phyloP scores from a whole-genome alignment of 345 rosid species.

The Nasturtium officinale region DNA sequence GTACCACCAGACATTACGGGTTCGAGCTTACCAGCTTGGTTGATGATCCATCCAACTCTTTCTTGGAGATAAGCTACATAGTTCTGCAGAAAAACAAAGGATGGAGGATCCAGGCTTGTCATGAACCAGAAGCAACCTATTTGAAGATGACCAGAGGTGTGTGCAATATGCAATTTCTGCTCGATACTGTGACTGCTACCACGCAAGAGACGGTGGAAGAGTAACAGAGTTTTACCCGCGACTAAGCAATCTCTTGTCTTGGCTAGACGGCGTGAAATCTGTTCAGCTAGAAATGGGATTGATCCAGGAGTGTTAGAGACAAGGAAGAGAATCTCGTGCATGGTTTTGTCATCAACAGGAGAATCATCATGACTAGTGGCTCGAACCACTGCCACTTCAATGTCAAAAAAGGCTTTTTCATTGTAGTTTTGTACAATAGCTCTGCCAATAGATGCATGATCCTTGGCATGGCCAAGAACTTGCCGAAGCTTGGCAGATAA shows the following conservation, averaged over 20 bases:
- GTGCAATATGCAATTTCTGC: constrained; percentile 60
- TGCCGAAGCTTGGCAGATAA: constrained; percentile 57
- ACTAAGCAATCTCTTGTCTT: constrained; percentile 71
- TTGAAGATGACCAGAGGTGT: constrained; percentile 74
- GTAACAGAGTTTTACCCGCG: constrained; percentile 74
- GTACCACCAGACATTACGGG: constrained; percentile 53
- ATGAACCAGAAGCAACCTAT: constrained; percentile 52
- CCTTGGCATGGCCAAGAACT: constrained; percentile 71
- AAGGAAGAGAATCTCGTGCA: constrained; percentile 84
- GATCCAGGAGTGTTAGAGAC: constrained; percentile 69
- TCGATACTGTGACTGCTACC: constrained; percentile 81
- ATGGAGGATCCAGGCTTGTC: constrained; percentile 32
- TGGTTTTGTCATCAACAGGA: constrained; percentile 67
- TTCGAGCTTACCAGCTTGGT: constrained; percentile 86
- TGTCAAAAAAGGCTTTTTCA: constrained; percentile 56
- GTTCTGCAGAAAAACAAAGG: constrained; percentile 52
- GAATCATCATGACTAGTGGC: constrained; percentile 71
- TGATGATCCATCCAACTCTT: constrained; percentile 78
- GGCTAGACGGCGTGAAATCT: constrained; percentile 71
- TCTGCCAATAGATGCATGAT: constrained; percentile 77
- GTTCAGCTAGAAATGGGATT: constrained; percentile 73
- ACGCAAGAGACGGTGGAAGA: constrained; percentile 78
- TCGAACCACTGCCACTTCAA: constrained; percentile 75
- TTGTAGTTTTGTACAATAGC: constrained; percentile 60
- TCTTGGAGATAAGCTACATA: constrained; percentile 76